Percentiles rank a stretch among this genome's conserved stretches.
Evolutionary conservation across 1,284 basidiomycete genomes (phyloP).

Genomic region (Malassezia caprae): DNA sequence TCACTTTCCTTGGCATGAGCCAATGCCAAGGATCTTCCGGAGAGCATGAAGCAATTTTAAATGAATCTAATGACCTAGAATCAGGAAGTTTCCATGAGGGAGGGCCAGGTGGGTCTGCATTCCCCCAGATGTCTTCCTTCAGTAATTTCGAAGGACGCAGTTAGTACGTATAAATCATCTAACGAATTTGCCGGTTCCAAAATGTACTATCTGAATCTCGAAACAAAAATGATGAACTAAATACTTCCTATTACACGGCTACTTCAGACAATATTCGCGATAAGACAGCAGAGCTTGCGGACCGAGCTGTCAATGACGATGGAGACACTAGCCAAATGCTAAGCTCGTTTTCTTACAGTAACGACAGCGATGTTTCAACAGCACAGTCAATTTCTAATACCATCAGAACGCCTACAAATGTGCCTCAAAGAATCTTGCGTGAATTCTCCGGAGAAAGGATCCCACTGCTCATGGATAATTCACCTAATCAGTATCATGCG

Average conservation of each 20-base stretch:
- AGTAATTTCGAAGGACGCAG: slow-evolving; percentile 40
- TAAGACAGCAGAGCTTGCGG: slow-evolving; percentile 40
- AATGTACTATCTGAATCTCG: background rate
- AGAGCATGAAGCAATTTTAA: background rate
- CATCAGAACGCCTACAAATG: background rate
- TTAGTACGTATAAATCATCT: slow-evolving; percentile 19
- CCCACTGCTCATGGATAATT: background rate
- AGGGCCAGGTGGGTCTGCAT: background rate
- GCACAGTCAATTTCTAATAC: background rate
- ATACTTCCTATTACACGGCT: slow-evolving; percentile 36
- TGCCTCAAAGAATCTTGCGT: background rate
- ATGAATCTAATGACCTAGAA: background rate
- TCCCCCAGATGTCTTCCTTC: slow-evolving; percentile 17
- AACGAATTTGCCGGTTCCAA: slow-evolving; percentile 4
- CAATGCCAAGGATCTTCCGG: background rate
- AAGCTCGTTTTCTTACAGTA: background rate
- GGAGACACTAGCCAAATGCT: slow-evolving; percentile 19
- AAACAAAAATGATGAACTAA: slow-evolving; percentile 6
- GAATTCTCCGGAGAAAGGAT: background rate
- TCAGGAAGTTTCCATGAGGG: background rate
- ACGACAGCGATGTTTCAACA: background rate
- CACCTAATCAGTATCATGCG: background rate
- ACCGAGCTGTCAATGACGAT: slow-evolving; percentile 34
- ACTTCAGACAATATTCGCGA: slow-evolving; percentile 36
- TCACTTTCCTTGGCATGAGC: background rate